Base-by-base conservation (phyloP, 768 basidiomycete species). In the Boletellus ananas region DNA sequence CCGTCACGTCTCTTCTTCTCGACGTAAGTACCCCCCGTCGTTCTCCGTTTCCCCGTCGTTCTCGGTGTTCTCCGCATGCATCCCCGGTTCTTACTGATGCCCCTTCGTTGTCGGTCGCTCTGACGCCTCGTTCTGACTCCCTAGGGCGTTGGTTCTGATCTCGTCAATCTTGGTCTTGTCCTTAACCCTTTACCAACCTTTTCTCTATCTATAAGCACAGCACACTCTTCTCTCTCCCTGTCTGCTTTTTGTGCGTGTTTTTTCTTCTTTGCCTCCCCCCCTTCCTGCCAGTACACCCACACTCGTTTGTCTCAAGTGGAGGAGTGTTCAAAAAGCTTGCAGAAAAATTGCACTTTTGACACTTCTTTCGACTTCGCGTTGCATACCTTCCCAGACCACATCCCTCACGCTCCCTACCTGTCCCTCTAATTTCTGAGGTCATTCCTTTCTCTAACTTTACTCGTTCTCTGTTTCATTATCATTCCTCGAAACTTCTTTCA, bases 401-500 rank as follows among this genome's bases (percentile, higher is more conserved):
- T 16, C 53, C 64, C 69, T 68, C 72, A 75, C 76, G 71, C 67
- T 78, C 77, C 57, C 74, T 75, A 73, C 61, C 67, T 37, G 52
- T 57, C 43, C 66, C 57, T 69, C 60, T 69, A 2, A 31, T 58
- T 66, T 62, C 57, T 52, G 64, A 62, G 66, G 58, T 68, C 54
- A 69, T 77, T 76, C 76, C 11, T 69, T 74, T 75, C 77, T 74
- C 79, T 81, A 75, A 78, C 76, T 73, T 72, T 68, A 74, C 73
- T 70, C 70, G 70, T 73, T 62, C 65, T 66, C 67, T 73, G 72
- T 72, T 65, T 72, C 65, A 70, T 74, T 75, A 70, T 70, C 65
- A 58, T 68, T 67, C 61, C 42, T 60, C 56, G 60, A 62, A 64
- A 39, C 60, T 66, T 61, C 55, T 54, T 58, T 57, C 68, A 57